Base-by-base conservation (phyloP, 345 rosid genomes). In the Citrus mangshanensis region DNA sequence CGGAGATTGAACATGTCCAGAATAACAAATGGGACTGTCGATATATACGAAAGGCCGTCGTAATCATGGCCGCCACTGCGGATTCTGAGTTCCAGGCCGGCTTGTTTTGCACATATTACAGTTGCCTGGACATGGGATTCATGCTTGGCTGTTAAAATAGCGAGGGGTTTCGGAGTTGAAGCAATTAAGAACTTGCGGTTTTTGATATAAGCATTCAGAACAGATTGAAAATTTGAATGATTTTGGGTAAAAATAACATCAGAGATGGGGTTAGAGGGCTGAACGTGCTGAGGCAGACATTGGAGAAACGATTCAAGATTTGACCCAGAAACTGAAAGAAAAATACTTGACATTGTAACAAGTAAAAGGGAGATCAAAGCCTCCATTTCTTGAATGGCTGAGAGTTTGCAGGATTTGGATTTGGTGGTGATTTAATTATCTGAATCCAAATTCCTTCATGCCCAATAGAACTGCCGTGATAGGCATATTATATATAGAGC, bases 1-100 rank as follows among this genome's bases (percentile, higher is more conserved):
- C 55, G 67, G 24, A 73, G 77, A 37, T 73, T 73, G 55, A 73
- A 73, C 77, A 73, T 73, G 24, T 73, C 77, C 16, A 73, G 67
- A 42, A 60, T 22, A 9, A 73, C 27, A 34, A 73, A 73, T n/a
- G 77, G 77, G 13, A 58, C 54, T 9, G 18, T 22, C 6, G 28
- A 21, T 5, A 22, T 35, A 18, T 72, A 55, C 6, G 75, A 72
- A 10, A 56, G 16, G 19, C 75, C 75, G 24, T 72, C 64, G 6
- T 56, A 72, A 37, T 72, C 75, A 34, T 72, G 64, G 30, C 67
- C 55, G 3, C 77, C 76, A 18, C 76, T 73, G 9, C 67, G 67
- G 24, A 73, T 73, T 37, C 40, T 73, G 49, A 73, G 24, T 25
- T 58, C 34, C 55, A 59, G 51, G 77, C 34, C 24, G 18, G 24